Base-by-base conservation (phyloP, 192 early-diverging fungal genomes). In the Backusella sp. region DNA sequence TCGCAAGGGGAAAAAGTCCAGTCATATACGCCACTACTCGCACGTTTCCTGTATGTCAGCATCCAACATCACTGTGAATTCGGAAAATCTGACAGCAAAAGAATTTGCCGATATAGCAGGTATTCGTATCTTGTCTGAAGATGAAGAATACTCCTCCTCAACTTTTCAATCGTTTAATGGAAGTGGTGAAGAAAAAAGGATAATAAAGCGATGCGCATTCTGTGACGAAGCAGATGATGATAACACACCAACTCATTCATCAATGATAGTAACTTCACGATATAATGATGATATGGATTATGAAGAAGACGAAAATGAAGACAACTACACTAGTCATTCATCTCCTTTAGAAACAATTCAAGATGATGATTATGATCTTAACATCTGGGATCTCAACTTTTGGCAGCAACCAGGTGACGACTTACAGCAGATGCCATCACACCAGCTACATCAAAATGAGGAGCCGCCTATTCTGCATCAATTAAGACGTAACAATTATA, bases 101-200 rank as follows among this genome's bases (percentile, higher is more conserved):
- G 80, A 81, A 74, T 81, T 81, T 75, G 80, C 80, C 36, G 80
- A 81, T 73, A 74, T 77, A 9, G 73, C 76, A 7, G 80, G 80
- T 3, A 81, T 81, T 53, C 66, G 62, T 1, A 81, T 81, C 37
- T 30, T 79, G 17, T 56, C 77, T 39, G 77, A 78, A 53, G 32
- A 66, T 30, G 66, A 73, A 28, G 36, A 37, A 41, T n/a, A 68
- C 19, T 35, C 28, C 19, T 59, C 56, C 23, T n/a, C 28, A n/a
- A 19, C 26, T n/a, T 66, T 36, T 68, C 32, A 68, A 26, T n/a
- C 66, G 6, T 35, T 32, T 68, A 49, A 49, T 1, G 19, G 46
- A 15, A 49, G 46, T 17, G 15, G 32, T 68, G 66, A 35, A 32
- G 66, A 68, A 14, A 68, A 68, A 17, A 68, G 32, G 66, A 68